Evolutionary conservation across 352 stramenopile genomes (phyloP).

Genomic region (Phytophthora sojae): DNA sequence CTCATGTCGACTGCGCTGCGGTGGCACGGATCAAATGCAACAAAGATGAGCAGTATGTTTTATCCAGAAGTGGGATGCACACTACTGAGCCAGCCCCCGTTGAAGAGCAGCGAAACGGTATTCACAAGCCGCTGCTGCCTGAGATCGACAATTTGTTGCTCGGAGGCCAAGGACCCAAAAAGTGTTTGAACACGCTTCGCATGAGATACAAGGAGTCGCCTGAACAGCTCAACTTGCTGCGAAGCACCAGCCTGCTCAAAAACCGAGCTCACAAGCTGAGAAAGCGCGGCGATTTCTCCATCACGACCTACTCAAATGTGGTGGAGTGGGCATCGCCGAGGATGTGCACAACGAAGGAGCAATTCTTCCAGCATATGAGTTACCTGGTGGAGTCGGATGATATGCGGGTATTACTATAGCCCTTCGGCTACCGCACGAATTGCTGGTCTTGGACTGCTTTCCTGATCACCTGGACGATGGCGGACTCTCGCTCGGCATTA

Average conservation of each 20-base stretch:
- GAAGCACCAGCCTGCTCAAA: background rate
- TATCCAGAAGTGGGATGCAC: background rate
- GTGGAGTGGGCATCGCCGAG: background rate
- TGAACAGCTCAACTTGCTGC: too few relatives aligned
- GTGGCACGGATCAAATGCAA: too few relatives aligned
- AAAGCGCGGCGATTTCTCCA: background rate
- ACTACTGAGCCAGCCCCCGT: background rate
- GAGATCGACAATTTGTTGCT: conserved; percentile 1
- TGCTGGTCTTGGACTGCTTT: background rate
- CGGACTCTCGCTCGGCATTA: too few relatives aligned
- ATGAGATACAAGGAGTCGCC: too few relatives aligned
- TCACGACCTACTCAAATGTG: background rate
- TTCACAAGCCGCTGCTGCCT: background rate
- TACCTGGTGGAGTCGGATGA: background rate
- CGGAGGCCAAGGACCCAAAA: background rate
- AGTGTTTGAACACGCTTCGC: background rate
- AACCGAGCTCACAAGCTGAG: background rate
- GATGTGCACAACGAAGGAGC: background rate
- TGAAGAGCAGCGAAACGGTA: background rate
- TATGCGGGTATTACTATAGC: background rate
- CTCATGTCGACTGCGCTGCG: conserved; percentile 1
- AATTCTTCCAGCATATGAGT: background rate
- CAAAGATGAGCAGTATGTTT: too few relatives aligned
- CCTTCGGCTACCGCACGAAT: background rate
- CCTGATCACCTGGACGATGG: background rate